Evolutionary conservation across 345 rosid species (phyloP).

Genomic region (Sonneratia alba): DNA sequence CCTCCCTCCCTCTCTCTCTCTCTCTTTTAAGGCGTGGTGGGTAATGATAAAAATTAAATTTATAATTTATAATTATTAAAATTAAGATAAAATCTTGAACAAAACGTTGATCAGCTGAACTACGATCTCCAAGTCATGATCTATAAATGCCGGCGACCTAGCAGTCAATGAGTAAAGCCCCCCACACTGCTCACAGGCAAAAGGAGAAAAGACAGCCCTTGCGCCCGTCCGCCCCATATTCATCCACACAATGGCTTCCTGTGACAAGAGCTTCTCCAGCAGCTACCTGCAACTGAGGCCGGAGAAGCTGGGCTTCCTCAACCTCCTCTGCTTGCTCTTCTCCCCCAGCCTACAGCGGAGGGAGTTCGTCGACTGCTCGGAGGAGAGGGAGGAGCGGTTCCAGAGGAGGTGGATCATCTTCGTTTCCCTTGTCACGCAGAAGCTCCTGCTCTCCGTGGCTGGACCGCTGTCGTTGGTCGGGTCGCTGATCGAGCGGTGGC

Average conservation of each 20-base stretch:
- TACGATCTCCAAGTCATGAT: no score
- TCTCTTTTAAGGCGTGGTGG: no score
- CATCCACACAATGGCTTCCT: background rate
- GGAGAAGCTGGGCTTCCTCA: conserved; percentile 31
- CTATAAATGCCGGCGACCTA: no score
- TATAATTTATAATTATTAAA: no score
- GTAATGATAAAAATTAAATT: no score
- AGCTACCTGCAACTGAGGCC: conserved; percentile 45
- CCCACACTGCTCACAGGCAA: no score
- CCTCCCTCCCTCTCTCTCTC: no score
- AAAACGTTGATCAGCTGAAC: no score
- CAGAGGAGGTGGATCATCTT: conserved; percentile 47
- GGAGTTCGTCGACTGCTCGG: conserved; percentile 34
- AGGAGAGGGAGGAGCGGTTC: conserved; percentile 24
- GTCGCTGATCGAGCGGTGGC: conserved; percentile 22
- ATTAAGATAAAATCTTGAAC: no score
- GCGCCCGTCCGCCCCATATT: background rate
- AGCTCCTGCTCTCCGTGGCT: conserved; percentile 26
- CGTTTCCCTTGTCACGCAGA: conserved; percentile 37
- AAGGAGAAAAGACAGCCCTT: background rate
- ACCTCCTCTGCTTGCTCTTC: conserved; percentile 37
- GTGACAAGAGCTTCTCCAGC: conserved; percentile 27
- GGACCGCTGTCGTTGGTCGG: conserved; percentile 37
- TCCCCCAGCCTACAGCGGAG: conserved; percentile 28
- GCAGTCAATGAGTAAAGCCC: no score